Evolutionary conservation across 495 filamentous ascomycete species (phyloP).

Genomic region (Trichoderma orchidacearum): DNA sequence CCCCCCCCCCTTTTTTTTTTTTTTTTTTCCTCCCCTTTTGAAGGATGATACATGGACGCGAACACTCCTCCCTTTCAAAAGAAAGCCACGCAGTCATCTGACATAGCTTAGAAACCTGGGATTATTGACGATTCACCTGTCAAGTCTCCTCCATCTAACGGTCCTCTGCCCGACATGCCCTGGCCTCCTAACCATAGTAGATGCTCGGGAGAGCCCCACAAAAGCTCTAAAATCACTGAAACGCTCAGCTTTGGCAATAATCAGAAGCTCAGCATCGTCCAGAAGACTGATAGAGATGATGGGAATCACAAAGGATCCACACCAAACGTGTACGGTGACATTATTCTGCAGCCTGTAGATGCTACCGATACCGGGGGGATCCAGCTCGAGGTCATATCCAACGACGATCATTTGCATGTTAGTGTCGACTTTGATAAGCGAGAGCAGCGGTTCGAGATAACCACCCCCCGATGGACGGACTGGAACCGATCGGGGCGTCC

Average conservation of each 20-base stretch:
- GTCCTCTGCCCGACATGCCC: neutral
- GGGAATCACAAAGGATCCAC: conserved; percentile 5
- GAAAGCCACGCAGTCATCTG: too few relatives aligned
- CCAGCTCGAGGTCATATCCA: conserved; percentile 22
- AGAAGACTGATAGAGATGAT: conserved; percentile 8
- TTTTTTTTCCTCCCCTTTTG: too few relatives aligned
- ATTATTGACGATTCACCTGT: neutral
- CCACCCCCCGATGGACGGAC: conserved; percentile 15
- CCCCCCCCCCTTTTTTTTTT: too few relatives aligned
- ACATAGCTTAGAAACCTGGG: neutral
- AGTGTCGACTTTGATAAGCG: conserved; percentile 13
- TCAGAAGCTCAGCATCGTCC: conserved; percentile 15
- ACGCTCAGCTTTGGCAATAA: conserved; percentile 1
- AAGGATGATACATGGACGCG: too few relatives aligned
- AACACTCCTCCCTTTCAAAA: too few relatives aligned
- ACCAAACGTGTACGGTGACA: conserved; percentile 21
- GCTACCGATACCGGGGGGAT: conserved; percentile 9
- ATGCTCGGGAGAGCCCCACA: neutral
- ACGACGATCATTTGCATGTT: conserved; percentile 19
- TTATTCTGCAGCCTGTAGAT: conserved; percentile 21
- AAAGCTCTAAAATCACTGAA: neutral
- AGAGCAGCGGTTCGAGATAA: conserved; percentile 16
- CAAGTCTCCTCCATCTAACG: neutral
- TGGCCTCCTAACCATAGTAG: neutral
- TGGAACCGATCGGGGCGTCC: conserved; percentile 12